Percentiles rank a stretch among this genome's conserved stretches.
phyloP scores from a whole-genome alignment of 2,329 filamentous ascomycete species.

The Aspergillus japonicus region DNA sequence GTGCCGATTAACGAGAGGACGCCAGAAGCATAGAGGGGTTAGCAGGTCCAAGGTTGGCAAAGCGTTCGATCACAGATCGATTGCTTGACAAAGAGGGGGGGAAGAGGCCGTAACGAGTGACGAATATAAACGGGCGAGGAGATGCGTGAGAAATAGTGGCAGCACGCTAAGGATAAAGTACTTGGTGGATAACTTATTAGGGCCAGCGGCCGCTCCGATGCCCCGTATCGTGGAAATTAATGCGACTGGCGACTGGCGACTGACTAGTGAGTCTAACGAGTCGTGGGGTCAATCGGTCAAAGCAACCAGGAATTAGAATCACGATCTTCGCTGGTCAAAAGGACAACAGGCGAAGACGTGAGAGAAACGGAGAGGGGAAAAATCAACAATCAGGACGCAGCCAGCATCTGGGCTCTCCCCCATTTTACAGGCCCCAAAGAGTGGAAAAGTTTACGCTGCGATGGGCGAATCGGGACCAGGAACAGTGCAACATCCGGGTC shows the following conservation, averaged over 20 bases:
- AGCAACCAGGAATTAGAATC: background rate
- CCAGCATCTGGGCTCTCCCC: conserved; percentile 7
- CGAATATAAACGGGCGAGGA: background rate
- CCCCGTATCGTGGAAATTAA: background rate
- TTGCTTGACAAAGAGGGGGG: background rate
- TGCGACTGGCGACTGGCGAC: background rate
- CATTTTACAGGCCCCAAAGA: conserved; percentile 1
- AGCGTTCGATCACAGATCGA: background rate
- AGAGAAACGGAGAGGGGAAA: background rate
- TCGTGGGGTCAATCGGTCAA: background rate
- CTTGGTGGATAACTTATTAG: conserved; percentile 4
- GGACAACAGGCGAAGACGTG: conserved; percentile 11
- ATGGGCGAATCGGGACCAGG: conserved; percentile 14
- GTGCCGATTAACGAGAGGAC: conserved; percentile 7
- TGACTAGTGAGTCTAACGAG: background rate
- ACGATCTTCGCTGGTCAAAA: background rate
- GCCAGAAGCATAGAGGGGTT: conserved; percentile 7
- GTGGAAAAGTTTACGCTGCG: background rate
- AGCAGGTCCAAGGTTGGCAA: background rate
- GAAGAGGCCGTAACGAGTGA: conserved; percentile 9
- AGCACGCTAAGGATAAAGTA: conserved; percentile 3
- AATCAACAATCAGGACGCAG: background rate
- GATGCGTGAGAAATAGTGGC: conserved; percentile 4
- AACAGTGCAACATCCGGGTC: background rate
- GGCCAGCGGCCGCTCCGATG: background rate